Evolutionary conservation across 2,329 filamentous ascomycete genomes (phyloP).

Genomic region (Erysiphe neolycopersici): DNA sequence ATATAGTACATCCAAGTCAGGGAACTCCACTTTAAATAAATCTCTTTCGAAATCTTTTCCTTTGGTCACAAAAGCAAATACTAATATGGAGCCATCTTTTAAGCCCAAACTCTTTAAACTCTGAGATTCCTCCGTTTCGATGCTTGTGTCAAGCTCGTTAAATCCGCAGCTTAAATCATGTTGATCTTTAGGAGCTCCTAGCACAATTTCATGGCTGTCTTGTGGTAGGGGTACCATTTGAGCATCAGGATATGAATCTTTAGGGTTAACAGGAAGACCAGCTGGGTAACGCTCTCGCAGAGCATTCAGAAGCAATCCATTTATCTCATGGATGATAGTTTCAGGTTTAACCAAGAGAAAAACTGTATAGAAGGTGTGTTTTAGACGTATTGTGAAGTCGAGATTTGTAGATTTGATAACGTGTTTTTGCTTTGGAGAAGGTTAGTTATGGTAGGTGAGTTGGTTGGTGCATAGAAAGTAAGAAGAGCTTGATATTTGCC

Average conservation of each 20-base stretch:
- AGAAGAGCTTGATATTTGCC: no score
- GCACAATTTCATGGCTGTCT: slow-evolving; percentile 17
- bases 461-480: no score
- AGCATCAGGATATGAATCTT: slow-evolving; percentile 2
- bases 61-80: slow-evolving; percentile 16
- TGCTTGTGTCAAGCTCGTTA: slow-evolving; percentile 16
- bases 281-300: slow-evolving; percentile 29
- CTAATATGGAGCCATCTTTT: slow-evolving; percentile 16
- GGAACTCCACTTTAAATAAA: slow-evolving; percentile 7
- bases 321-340: slow-evolving; percentile 28
- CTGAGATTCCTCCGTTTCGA: slow-evolving; percentile 11
- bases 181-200: slow-evolving; percentile 20
- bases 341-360: slow-evolving; percentile 36
- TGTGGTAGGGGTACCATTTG: slow-evolving; percentile 12
- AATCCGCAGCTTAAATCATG: slow-evolving; percentile 23
- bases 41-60: slow-evolving; percentile 12
- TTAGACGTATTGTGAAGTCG: slow-evolving; percentile 42
- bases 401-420: no score
- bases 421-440: no score
- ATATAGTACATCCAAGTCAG: slow-evolving; percentile 7
- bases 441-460: no score
- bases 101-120: slow-evolving; percentile 14
- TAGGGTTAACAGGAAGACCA: slow-evolving; percentile 19
- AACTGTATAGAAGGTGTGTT: slow-evolving; percentile 43
- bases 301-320: slow-evolving; percentile 28